Evolutionary conservation across 1,284 basidiomycete genomes (phyloP), one percentile per base, ranked within the genome.

Genomic region (Tylopilus sp.): DNA sequence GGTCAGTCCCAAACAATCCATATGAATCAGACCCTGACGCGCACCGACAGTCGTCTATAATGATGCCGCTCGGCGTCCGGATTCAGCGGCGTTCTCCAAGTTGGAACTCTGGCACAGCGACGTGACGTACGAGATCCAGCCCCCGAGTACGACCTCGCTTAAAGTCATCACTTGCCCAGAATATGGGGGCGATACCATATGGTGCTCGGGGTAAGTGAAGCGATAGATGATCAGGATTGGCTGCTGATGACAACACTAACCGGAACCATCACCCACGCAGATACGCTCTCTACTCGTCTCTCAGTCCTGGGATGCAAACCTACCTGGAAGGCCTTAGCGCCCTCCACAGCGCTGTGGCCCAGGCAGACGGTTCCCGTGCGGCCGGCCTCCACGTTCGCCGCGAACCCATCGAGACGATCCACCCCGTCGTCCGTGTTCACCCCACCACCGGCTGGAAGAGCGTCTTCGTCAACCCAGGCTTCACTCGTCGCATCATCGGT

Each of bases 31-130:
- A 24, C 26, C 36, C 60, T 76, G 52, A 73, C 41, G 76, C 41
- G 32, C 52, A 47, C 63, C 10, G 55, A 18, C 69, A 89, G 89
- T 93, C 64, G 89, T 91, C 12, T 93, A 89, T 77, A 93, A 89
- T 65, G 90, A 92, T 70, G 82, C 84, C 52, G 86, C 88, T 47
- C 86, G 89, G 26, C 87, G 91, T 57, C 92, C 92, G 4, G 91
- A 95, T 73, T 77, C 88, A 6, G 82, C 86, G 58, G 84, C 91
- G 10, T 93, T 92, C 78, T 86, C 90, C n/a, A 91, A 91, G 77
- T 72, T 89, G 24, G 93, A 95, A 70, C 84, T 95, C n/a, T 95
- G 89, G 89, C 93, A 95, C 79, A 89, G 90, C 2, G 94, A 95
- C 76, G 92, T 94, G 66, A 82, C 91, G 3, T 95, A 94, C 79